These are phyloP conservation scores for Metschnikowia aberdeeniae DNA, from an alignment of 805 yeast species.

Conservation along the genomic window DNA sequence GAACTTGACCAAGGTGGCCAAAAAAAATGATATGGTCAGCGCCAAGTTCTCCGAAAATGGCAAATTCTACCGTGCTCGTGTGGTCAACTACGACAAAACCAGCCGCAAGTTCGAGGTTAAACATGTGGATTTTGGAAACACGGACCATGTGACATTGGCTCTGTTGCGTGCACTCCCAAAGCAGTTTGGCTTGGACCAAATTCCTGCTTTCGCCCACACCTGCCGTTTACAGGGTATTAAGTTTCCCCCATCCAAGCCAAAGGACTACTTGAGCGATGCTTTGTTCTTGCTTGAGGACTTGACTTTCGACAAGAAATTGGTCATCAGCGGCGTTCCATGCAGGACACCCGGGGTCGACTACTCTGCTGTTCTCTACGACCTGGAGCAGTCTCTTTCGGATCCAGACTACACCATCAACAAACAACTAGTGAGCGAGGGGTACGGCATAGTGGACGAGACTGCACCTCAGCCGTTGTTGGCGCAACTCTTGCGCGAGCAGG, in stretches of 20 bases:
- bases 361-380: conserved; percentile 53
- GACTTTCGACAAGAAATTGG: conserved; percentile 48
- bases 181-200: conserved; percentile 36
- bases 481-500: conserved; percentile 41
- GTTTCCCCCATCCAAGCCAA: conserved; percentile 54
- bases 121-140: conserved; percentile 60
- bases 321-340: conserved; percentile 47
- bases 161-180: conserved; percentile 52
- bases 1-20: conserved; percentile 39
- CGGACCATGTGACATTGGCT: conserved; percentile 40
- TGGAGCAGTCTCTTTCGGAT: conserved; percentile 49
- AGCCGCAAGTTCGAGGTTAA: conserved; percentile 45
- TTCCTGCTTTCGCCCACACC: conserved; percentile 55
- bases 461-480: conserved; percentile 28
- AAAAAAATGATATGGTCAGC: conserved; percentile 56
- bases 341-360: conserved; percentile 41
- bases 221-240: conserved; percentile 49
- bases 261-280: conserved; percentile 53
- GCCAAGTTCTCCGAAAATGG: conserved; percentile 50
- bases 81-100: conserved; percentile 43
- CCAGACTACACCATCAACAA: conserved; percentile 57
- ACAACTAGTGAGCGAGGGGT: conserved; percentile 55
- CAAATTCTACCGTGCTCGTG: conserved; percentile 56
- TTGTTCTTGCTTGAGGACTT: conserved; percentile 51
- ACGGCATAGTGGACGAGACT: conserved; percentile 48